phyloP scores from a whole-genome alignment of 2,329 filamentous ascomycete species.

The Fusarium veterinarium region DNA sequence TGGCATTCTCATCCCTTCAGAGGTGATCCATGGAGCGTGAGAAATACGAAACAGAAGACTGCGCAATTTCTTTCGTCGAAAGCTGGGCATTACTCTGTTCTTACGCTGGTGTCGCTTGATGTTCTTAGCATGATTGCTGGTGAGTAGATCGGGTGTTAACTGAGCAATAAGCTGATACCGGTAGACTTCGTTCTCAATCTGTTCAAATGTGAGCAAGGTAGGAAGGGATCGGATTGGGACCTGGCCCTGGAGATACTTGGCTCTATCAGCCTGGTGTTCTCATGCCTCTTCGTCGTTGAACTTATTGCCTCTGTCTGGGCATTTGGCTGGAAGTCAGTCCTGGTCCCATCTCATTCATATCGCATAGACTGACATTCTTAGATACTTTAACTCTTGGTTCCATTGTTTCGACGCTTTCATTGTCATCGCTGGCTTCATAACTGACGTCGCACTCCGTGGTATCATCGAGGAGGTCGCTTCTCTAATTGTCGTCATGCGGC shows the following conservation, averaged over 20 bases:
- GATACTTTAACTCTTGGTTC: slow-evolving; percentile 21
- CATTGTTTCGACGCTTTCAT: slow-evolving; percentile 17
- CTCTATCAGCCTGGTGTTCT: neutral
- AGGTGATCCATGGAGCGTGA: neutral
- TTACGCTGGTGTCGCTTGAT: slow-evolving; percentile 8
- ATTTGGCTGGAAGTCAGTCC: slow-evolving; percentile 8
- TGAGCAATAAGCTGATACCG: rapidly evolving
- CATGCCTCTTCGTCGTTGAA: slow-evolving; percentile 8
- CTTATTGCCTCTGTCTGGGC: slow-evolving; percentile 8
- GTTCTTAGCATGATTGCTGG: slow-evolving; percentile 22
- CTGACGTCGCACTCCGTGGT: slow-evolving; percentile 1
- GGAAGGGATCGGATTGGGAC: neutral
- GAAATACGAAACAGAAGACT: neutral
- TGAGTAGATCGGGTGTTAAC: neutral
- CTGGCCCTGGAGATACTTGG: neutral
- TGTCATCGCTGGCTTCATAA: slow-evolving; percentile 8
- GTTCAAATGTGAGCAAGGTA: slow-evolving; percentile 6
- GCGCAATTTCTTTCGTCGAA: slow-evolving; percentile 2
- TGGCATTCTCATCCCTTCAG: slow-evolving; percentile 11
- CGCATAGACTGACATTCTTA: neutral
- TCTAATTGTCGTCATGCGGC: slow-evolving; percentile 16
- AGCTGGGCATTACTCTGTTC: slow-evolving; percentile 5
- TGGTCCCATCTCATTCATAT: rapidly evolving
- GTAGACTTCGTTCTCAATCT: slow-evolving; percentile 9
- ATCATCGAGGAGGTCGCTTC: slow-evolving; percentile 16